Conservation (phyloP, 176 grass and related monocot genomes). For the Cenchrus americanus region DNA sequence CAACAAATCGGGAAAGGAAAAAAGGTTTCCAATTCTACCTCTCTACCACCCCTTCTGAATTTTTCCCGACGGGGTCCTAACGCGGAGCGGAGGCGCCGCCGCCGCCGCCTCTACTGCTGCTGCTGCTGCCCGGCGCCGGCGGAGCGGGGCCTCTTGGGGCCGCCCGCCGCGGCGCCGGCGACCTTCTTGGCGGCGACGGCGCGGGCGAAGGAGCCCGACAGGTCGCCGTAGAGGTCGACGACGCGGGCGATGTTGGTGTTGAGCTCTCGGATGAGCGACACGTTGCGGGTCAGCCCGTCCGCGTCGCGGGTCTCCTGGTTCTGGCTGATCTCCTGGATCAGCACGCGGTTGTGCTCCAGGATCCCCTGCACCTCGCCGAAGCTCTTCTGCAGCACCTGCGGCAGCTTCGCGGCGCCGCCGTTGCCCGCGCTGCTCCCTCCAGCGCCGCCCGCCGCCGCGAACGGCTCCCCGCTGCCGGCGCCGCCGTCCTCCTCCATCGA, state of each 20-base stretch:
- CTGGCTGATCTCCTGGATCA: constrained; percentile 73
- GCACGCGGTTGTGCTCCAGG: constrained; percentile 58
- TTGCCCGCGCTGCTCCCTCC: no score
- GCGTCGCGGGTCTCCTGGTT: constrained; percentile 61
- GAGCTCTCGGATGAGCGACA: constrained; percentile 65
- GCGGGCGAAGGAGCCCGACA: constrained; percentile 52
- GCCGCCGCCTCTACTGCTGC: background rate
- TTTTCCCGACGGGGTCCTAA: background rate
- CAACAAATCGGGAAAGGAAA: background rate
- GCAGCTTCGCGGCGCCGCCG: background rate
- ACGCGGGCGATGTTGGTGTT: constrained; percentile 64
- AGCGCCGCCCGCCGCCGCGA: background rate
- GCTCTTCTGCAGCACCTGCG: constrained; percentile 45
- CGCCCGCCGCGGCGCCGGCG: background rate
- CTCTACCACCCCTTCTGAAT: background rate
- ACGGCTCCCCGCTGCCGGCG: background rate
- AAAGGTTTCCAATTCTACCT: background rate
- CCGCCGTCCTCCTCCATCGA: constrained; percentile 34
- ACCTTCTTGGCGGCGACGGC: constrained; percentile 27
- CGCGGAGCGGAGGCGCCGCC: background rate
- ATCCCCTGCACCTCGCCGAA: constrained; percentile 59
- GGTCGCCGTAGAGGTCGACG: constrained; percentile 56
- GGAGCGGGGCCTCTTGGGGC: constrained; percentile 34
- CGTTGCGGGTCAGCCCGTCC: constrained; percentile 59
- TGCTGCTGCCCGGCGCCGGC: background rate